Evolutionary conservation across 2,329 filamentous ascomycete genomes (phyloP).

Genomic region (Xylariales sp.): DNA sequence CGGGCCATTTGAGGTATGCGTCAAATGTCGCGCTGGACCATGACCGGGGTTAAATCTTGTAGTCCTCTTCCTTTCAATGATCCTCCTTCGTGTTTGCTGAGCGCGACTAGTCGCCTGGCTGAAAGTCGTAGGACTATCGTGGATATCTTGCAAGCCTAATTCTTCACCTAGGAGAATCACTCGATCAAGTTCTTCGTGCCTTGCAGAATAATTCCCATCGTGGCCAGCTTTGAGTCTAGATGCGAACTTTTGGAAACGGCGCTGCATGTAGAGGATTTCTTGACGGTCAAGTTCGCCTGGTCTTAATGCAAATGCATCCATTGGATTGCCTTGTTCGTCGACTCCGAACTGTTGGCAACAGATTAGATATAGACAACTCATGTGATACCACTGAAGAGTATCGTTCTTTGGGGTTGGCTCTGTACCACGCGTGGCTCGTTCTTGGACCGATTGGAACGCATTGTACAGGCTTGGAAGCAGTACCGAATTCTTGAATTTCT

Average conservation of each 20-base stretch:
- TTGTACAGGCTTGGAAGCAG: background rate
- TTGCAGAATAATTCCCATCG: background rate
- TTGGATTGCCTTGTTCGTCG: background rate
- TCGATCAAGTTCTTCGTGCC: background rate
- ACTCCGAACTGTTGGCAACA: background rate
- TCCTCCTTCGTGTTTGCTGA: background rate
- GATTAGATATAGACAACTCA: background rate
- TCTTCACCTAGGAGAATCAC: background rate
- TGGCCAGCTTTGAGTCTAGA: background rate
- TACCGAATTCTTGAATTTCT: background rate
- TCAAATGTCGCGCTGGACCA: background rate
- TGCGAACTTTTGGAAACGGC: background rate
- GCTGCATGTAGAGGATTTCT: background rate
- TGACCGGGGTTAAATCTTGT: background rate
- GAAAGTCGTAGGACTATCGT: background rate
- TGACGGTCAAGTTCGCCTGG: background rate
- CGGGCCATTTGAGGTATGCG: background rate
- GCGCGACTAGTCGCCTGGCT: background rate
- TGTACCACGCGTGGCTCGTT: background rate
- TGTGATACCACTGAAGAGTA: slow-evolving; percentile 1
- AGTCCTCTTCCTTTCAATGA: background rate
- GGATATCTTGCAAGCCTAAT: background rate
- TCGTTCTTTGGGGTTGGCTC: slow-evolving; percentile 1
- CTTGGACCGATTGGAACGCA: background rate
- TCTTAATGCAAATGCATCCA: background rate